Base-by-base conservation (phyloP, 2,329 filamentous ascomycete species). In the Blastomyces parvus region DNA sequence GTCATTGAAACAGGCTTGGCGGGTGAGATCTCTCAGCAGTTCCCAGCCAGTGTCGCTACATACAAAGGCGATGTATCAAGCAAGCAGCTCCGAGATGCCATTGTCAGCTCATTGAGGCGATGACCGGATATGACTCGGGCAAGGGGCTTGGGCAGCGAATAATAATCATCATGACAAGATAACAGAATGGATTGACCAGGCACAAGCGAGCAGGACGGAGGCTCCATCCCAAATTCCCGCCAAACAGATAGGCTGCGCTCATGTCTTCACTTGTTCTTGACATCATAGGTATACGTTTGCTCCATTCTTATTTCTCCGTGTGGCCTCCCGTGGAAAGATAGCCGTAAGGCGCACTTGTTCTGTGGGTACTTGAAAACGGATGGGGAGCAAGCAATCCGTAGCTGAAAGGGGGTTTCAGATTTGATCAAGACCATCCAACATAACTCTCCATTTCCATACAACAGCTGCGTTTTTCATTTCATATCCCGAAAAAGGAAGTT, bases 1-100 rank as follows among this genome's bases (percentile, higher is more conserved):
- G 56, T 44, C 22, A 8, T 42, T 22, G 25, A 59, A 44, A 44
- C 25, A 59, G 22, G 56, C 56, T 59, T 59, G 56, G 56, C 56
- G 52, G 55, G 55, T 50, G 46, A 42, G 33, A 44, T 58, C 11
- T 40, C 33, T 42, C 55, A 33, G 27, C 2, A 7, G 6, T 36
- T 8, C 33, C 7, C 33, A 36, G 8, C 30, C 52, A 55, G 52
- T 36, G 17, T 33, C n/a, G 52, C 33, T 36, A 8, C 30, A 55
- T 11, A n/a, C 52, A 36, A 55, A 33, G 52, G 9, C 33, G 8
- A 6, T 17, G 17, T 17, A 36, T 36, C 52, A 1, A 55, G 30
- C 52, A 55, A 36, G 14, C 52, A 55, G 3, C 5, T 22, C 52
- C 30, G 30, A 38, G 11, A 55, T 55, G 14, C 30, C 52, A 36